Evolutionary conservation across 352 stramenopile species (phyloP).

Genomic region (Globisporangium orthogonon): DNA sequence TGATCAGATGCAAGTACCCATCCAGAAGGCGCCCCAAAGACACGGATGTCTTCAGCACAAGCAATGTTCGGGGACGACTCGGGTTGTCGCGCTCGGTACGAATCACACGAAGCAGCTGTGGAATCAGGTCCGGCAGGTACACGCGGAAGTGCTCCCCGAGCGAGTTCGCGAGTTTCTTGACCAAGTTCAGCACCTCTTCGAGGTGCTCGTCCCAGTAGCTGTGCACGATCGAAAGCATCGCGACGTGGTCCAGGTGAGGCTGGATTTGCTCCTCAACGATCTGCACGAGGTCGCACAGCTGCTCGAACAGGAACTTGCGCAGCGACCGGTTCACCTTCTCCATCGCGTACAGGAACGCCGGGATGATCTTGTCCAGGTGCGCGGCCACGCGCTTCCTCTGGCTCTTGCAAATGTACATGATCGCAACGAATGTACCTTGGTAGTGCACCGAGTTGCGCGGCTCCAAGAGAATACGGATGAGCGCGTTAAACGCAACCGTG

Average conservation of each 20-base stretch:
- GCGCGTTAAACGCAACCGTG: slow-evolving; percentile 93
- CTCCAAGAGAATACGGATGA: slow-evolving; percentile 98
- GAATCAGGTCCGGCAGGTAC: slow-evolving; percentile 85
- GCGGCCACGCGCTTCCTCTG: slow-evolving; percentile 91
- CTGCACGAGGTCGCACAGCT: slow-evolving; percentile 93
- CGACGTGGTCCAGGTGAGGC: slow-evolving; percentile 78
- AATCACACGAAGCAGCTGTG: slow-evolving; percentile 85
- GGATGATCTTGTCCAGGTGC: slow-evolving; percentile 96
- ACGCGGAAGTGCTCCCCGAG: slow-evolving; percentile 84
- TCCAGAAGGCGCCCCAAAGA: slow-evolving; percentile 71
- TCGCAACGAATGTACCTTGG: slow-evolving; percentile 95
- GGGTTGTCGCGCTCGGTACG: slow-evolving; percentile 66
- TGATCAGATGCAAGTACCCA: slow-evolving; percentile 82
- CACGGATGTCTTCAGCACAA: slow-evolving; percentile 76
- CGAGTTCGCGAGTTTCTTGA: slow-evolving; percentile 90
- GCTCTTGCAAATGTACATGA: slow-evolving; percentile 99
- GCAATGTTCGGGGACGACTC: slow-evolving; percentile 59
- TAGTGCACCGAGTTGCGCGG: slow-evolving; percentile 95
- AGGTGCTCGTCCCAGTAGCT: slow-evolving; percentile 92
- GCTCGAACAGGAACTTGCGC: slow-evolving; percentile 95
- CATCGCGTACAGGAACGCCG: slow-evolving; percentile 95
- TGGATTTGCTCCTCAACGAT: slow-evolving; percentile 97
- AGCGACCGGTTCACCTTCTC: slow-evolving; percentile 81
- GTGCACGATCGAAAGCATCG: slow-evolving; percentile 76
- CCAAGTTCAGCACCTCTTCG: slow-evolving; percentile 94